phyloP scores from a whole-genome alignment of 345 rosid genomes.

The Boechera retrofracta region DNA sequence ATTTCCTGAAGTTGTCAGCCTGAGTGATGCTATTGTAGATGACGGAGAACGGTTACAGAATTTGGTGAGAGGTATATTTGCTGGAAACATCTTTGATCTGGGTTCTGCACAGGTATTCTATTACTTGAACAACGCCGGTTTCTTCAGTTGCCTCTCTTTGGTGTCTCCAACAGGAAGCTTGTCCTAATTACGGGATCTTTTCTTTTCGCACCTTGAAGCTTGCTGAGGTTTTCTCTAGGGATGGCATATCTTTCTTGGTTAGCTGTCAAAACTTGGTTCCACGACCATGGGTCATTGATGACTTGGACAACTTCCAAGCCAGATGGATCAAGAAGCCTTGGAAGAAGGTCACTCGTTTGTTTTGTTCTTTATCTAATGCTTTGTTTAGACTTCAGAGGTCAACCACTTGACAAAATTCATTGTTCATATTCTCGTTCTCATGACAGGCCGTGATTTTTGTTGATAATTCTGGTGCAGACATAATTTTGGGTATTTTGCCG shows the following conservation, averaged over 20 bases:
- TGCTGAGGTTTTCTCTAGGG: conserved; percentile 94
- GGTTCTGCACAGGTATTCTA: conserved; percentile 87
- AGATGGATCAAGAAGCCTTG: conserved; percentile 84
- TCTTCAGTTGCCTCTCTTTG: neutral
- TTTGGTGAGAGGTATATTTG: conserved; percentile 89
- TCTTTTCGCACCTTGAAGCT: conserved; percentile 63
- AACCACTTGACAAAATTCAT: neutral
- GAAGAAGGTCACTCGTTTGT: conserved; percentile 73
- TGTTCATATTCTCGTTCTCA: conserved; percentile 13
- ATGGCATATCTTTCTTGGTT: conserved; percentile 92
- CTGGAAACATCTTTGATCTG: conserved; percentile 95
- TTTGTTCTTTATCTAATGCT: conserved; percentile 22
- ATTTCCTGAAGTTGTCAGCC: conserved; percentile 68
- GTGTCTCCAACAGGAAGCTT: conserved; percentile 6
- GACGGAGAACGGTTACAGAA: conserved; percentile 69
- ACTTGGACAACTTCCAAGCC: conserved; percentile 73
- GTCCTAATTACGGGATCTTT: neutral
- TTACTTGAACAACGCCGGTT: neutral
- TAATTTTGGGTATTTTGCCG: conserved; percentile 88
- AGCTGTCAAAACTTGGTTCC: conserved; percentile 87
- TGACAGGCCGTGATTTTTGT: conserved; percentile 91
- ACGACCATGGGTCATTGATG: conserved; percentile 97
- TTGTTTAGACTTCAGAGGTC: conserved; percentile 1
- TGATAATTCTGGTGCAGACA: conserved; percentile 99
- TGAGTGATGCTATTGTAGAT: conserved; percentile 81